Conservation (phyloP, 768 basidiomycete genomes). For the Lactifluus hygrophoroides region DNA sequence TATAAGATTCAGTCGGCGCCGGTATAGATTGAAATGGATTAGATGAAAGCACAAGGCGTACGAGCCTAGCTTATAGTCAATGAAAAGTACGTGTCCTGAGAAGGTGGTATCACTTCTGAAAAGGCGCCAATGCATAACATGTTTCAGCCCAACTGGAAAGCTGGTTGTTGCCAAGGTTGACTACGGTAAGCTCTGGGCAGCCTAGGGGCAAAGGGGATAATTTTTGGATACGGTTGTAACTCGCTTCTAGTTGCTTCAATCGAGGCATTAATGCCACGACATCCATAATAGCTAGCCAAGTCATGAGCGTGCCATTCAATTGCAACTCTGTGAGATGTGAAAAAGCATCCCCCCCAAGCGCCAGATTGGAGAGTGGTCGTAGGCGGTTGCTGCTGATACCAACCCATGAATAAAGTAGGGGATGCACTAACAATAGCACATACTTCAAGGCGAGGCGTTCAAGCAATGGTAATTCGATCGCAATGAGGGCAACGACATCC, state of each 20-base stretch:
- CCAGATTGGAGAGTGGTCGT: slow-evolving; percentile 29
- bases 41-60: slow-evolving; percentile 55
- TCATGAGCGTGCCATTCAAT: slow-evolving; percentile 61
- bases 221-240: slow-evolving; percentile 50
- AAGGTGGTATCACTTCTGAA: slow-evolving; percentile 2
- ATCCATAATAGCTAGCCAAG: slow-evolving; percentile 59
- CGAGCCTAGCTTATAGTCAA: slow-evolving; percentile 37
- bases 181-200: slow-evolving; percentile 24
- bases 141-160: slow-evolving; percentile 49
- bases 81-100: not conserved
- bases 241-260: slow-evolving; percentile 54
- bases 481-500: slow-evolving; percentile 58
- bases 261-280: slow-evolving; percentile 45
- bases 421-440: slow-evolving; percentile 26
- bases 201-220: slow-evolving; percentile 21
- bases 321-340: slow-evolving; percentile 52
- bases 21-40: slow-evolving; percentile 40
- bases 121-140: slow-evolving; percentile 28
- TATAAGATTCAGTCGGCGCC: slow-evolving; percentile 25
- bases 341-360: slow-evolving; percentile 37
- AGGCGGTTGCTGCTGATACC: slow-evolving; percentile 46
- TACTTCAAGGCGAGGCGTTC: slow-evolving; percentile 73
- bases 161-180: slow-evolving; percentile 68
- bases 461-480: slow-evolving; percentile 50
- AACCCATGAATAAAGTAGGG: slow-evolving; percentile 16